Base-by-base conservation (phyloP, 345 rosid species). In the Rhodomyrtus tomentosa region DNA sequence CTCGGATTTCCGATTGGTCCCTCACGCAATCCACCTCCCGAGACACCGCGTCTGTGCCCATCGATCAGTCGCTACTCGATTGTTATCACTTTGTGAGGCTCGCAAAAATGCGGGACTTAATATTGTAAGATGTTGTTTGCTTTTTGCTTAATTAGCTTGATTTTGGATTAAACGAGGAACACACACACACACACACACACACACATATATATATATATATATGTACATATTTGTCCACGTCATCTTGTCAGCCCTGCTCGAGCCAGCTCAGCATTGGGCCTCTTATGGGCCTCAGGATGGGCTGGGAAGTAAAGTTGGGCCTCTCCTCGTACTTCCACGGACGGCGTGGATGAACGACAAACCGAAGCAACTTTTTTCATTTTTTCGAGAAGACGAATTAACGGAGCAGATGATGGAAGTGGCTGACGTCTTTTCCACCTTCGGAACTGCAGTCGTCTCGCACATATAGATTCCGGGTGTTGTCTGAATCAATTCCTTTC, bases 21-120 rank as follows among this genome's bases (percentile, higher is more conserved):
- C 45, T 68, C 45, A 68, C 21, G 38, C 6, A 3, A 3, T 68
- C 6, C 13, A 32, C 32, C 12, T 68, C 45, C 6, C 13, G 22
- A 18, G 45, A 68, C 76, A 18, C 1, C 5, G 40, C 16, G 3
- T 36, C 6, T 18, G 13, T 1, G 0, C 9, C 1, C 0, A 32
- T 68, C 3, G 6, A 32, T 32, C 24, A 1, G 6, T 2, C 12
- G 10, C 9, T 13, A 8, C 3, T 1, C 2, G 1, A 29, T 20
- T 29, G 8, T 29, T 59, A 29, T 59, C 22, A 7, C 21, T 59
- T 59, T 0, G 5, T 7, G 1, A 15, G 2, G 22, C 40, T 59
- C 5, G 5, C 6, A 45, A 68, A 68, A 16, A 16, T 20, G 13
- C 13, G 3, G 3, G 9, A 18, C 45, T 68, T 68, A 68, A 68